Conservation (phyloP, 805 yeast genomes). For the Metschnikowia drakensbergensis region DNA sequence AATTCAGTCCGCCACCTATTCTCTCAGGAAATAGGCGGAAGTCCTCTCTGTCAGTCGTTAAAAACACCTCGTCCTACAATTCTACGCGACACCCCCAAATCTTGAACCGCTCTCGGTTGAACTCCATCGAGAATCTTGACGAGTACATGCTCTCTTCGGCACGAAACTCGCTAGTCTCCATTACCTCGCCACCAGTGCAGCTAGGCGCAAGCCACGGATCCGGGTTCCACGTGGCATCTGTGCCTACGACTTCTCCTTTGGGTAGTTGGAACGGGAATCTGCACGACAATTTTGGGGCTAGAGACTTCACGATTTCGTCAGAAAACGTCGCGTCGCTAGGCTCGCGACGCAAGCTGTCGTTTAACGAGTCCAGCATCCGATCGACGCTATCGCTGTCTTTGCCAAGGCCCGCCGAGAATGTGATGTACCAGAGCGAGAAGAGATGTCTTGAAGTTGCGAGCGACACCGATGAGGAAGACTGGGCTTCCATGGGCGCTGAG, state of each 20-base stretch:
- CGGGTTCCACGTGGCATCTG: constrained; percentile 13
- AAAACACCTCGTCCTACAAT: constrained; percentile 20
- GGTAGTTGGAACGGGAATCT: constrained; percentile 20
- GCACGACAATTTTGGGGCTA: constrained; percentile 7
- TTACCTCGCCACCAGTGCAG: constrained; percentile 33
- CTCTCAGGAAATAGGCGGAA: constrained; percentile 23
- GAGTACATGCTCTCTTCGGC: constrained; percentile 41
- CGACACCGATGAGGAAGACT: constrained; percentile 96
- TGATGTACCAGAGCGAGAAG: constrained; percentile 1
- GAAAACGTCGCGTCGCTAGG: constrained; percentile 22
- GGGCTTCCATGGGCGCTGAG: constrained; percentile 87
- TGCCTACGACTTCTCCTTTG: constrained; percentile 24
- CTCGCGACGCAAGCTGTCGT: constrained; percentile 36
- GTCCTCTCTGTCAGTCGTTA: constrained; percentile 25
- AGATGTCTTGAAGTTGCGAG: constrained; percentile 22
- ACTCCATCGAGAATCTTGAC: constrained; percentile 41
- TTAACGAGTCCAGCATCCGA: constrained; percentile 42
- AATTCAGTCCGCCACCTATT: constrained; percentile 38
- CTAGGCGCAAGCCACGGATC: constrained; percentile 12
- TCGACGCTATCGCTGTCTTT: constrained; percentile 35
- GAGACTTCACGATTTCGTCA: constrained; percentile 14
- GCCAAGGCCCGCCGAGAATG: constrained; percentile 8
- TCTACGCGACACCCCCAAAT: constrained; percentile 23
- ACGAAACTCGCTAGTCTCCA: constrained; percentile 30
- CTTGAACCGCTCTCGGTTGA: constrained; percentile 38